phyloP scores from a whole-genome alignment of 192 early-diverging fungal species.

The Podila clonocystis region DNA sequence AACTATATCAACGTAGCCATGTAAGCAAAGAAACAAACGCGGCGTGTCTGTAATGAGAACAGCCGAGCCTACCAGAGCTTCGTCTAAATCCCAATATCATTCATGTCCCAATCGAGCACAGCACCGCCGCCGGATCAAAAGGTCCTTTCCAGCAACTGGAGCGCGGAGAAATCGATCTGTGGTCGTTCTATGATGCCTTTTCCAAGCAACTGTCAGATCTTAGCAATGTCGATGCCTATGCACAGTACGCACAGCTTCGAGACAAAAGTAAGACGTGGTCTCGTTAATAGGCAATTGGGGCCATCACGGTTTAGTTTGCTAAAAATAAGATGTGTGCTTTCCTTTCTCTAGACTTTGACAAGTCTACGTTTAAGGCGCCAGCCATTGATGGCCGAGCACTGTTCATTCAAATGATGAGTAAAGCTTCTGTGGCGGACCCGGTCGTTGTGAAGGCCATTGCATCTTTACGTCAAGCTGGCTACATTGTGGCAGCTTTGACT shows the following conservation, averaged over 20 bases:
- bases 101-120: conserved; percentile 1
- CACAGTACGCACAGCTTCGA: conserved; percentile 44
- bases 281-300: not conserved
- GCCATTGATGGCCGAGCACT: conserved; percentile 67
- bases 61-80: not conserved
- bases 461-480: conserved; percentile 55
- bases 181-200: conserved; percentile 67
- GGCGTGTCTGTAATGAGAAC: not conserved
- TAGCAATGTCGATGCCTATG: conserved; percentile 58
- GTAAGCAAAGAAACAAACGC: conserved; percentile 26
- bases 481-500: conserved; percentile 81
- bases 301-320: no score
- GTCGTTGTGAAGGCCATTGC: conserved; percentile 61
- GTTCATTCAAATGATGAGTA: conserved; percentile 72
- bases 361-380: conserved; percentile 23
- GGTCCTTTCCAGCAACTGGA: conserved; percentile 57
- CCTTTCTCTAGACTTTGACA: conserved; percentile 8
- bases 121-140: conserved; percentile 16
- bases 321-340: not conserved
- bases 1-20: conserved; percentile 90
- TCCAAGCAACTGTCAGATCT: conserved; percentile 67
- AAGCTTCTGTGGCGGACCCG: conserved; percentile 55
- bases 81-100: no score
- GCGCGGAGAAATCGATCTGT: conserved; percentile 67
- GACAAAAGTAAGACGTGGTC: conserved; percentile 21